Evolutionary conservation across 1,139 yeast genomes (phyloP), one percentile per base, ranked within the genome.

Genomic region (Debaryomycetaceae sp.): DNA sequence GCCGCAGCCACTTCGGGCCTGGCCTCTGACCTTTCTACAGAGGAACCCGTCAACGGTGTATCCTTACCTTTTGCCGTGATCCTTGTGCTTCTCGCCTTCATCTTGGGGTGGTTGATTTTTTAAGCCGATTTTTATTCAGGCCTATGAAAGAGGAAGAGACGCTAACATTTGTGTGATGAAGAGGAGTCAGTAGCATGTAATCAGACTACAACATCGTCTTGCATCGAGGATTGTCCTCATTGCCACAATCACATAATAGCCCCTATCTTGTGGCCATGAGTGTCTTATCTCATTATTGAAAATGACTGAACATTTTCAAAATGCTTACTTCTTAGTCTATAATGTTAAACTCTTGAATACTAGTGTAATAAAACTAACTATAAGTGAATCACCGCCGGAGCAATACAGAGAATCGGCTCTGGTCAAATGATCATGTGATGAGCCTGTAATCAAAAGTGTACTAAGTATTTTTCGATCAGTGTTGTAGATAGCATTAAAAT

Each of bases 21-120:
- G 31, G 17, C 42, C 17, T n/a, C 44, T 24, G n/a, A 24, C 37
- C 5, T 49, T 5, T 44, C 53, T 38, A 41, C 51, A 34, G 60
- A 59, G 40, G 73, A 67, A 44, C 63, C 73, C n/a, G 66, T 65
- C 43, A 65, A 65, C 46, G 83, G 82, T 9, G 69, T 81, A 42
- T 79, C 85, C 13, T 61, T 80, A 40, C 78, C 77, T 30, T 62
- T 74, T 49, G 82, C 83, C 34, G 66, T 75, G 39, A 58, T 77
- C 42, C 69, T 81, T 57, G 76, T 79, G 53, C 55, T 81, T 42
- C 54, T 80, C 49, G 80, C 86, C 43, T 81, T 81, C 68, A 66
- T 81, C 50, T 63, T 80, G 49, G 85, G 86, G 43, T 80, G 84
- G 83, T 68, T 76, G 58, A 69, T 80, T 47, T 78, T 80, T 57